A percentile compares a stretch with the other conserved stretches of the same genome.
These are phyloP conservation scores for Leishmania arabica DNA, from an alignment of 208 protist genomes.

Conservation along the genomic window DNA sequence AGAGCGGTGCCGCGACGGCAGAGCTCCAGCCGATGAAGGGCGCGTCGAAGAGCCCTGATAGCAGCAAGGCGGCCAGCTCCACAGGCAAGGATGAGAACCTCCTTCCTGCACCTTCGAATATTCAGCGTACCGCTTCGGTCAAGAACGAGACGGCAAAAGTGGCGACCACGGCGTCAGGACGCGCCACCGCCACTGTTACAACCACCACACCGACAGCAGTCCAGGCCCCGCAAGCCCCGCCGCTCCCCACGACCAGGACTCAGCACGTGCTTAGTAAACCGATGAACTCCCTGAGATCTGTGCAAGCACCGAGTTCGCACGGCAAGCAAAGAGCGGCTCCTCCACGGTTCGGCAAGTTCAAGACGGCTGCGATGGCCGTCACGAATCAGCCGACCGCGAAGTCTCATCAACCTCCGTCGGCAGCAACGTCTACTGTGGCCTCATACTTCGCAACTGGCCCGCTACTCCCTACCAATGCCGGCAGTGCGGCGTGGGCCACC, in stretches of 20 bases:
- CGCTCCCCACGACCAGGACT: constrained; percentile 2
- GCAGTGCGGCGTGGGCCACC: background rate
- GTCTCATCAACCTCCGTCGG: background rate
- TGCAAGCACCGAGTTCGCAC: background rate
- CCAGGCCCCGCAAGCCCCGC: background rate
- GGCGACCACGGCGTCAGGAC: background rate
- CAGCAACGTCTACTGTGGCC: background rate
- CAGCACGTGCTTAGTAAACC: background rate
- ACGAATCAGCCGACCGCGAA: background rate
- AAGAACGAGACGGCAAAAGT: background rate
- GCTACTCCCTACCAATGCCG: background rate
- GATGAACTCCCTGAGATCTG: background rate
- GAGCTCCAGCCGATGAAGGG: background rate
- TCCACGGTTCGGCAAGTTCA: background rate
- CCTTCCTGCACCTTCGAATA: too few species aligned
- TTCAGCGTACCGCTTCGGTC: background rate
- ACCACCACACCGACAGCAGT: background rate
- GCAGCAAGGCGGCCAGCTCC: background rate
- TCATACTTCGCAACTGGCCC: background rate
- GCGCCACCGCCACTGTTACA: background rate
- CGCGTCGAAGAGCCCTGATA: background rate
- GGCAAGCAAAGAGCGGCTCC: background rate
- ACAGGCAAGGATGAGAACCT: background rate
- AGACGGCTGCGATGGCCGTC: background rate
- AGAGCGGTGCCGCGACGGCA: background rate